phyloP scores from a whole-genome alignment of 2,329 filamentous ascomycete species.

The Fusarium praegraminearum region DNA sequence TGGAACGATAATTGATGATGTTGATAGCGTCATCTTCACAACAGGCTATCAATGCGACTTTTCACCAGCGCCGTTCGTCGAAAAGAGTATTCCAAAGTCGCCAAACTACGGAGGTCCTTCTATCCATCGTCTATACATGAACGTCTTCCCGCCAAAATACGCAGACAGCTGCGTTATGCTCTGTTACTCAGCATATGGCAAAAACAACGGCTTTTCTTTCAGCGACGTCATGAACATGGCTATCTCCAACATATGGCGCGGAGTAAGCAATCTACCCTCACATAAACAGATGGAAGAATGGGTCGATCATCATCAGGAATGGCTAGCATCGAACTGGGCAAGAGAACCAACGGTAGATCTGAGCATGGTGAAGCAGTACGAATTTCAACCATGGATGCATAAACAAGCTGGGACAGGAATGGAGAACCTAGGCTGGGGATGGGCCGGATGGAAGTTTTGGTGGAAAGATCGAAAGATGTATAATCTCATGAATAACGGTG shows the following conservation, averaged over 20 bases:
- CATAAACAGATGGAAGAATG: conserved; percentile 23
- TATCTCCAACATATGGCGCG: conserved; percentile 27
- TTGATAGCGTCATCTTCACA: conserved; percentile 25
- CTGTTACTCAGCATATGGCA: conserved; percentile 30
- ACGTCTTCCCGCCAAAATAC: conserved; percentile 25
- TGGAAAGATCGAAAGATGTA: conserved; percentile 53
- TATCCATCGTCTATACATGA: conserved; percentile 23
- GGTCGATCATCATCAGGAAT: conserved; percentile 25
- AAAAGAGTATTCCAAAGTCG: conserved; percentile 1
- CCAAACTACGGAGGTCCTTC: background rate
- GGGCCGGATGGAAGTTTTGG: conserved; percentile 58
- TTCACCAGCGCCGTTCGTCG: conserved; percentile 19
- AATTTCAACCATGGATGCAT: conserved; percentile 54
- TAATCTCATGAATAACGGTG: conserved; percentile 54
- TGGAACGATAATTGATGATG: conserved; percentile 13
- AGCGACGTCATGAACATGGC: conserved; percentile 39
- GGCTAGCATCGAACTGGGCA: conserved; percentile 17
- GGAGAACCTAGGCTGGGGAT: conserved; percentile 57
- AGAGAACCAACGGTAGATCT: conserved; percentile 16
- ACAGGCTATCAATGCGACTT: conserved; percentile 19
- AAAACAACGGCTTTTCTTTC: conserved; percentile 32
- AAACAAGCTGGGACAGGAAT: conserved; percentile 57
- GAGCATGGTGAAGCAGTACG: conserved; percentile 48
- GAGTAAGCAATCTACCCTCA: background rate
- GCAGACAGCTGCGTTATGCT: conserved; percentile 26